Base-by-base conservation (phyloP, 805 yeast genomes). In the Cyberlindnera nakhonratchasimensis region DNA sequence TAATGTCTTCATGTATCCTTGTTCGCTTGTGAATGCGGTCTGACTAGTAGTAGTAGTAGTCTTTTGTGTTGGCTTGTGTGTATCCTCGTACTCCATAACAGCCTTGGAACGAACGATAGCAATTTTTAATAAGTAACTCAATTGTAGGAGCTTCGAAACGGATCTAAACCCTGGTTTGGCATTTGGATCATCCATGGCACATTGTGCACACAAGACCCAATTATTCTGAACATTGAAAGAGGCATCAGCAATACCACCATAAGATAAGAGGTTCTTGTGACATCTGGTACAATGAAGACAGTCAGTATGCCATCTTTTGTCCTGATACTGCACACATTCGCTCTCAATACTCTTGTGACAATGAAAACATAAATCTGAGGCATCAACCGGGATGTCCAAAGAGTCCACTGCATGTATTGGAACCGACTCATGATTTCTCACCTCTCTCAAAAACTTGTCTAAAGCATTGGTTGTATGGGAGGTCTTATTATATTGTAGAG, bases 321-420 rank as follows among this genome's bases (percentile, higher is more conserved):
- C 79, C 17, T 69, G 69, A 51, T 71, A 75, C 34, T 71, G 73
- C 13, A 80, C 66, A 64, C 98, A 91, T n/a, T 74, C 74, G 52
- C 82, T 93, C 62, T 93, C 97, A 29, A 91, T 86, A 51, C 89
- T 80, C 58, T 79, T 78, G 2, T 71, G 67, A 61, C 99, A 93
- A 1, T 62, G 58, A 11, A 67, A 67, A 64, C 99, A 93, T 3
- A 78, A 71, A 59, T 91, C 98, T 7, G 88, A 82, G 2, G 91
- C 76, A 40, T 74, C 75, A 3, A 70, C 54, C 0, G 85, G 72
- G 5, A 83, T 71, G 6, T 69, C 61, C 42, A 80, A 66, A 23
- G 63, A 54, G 1, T 51, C 46, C 13, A 50, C 37, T 6, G 67
- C 65, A 40, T 65, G 65, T 26, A 55, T 58, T 5, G 69, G 68